Evolutionary conservation across 495 filamentous ascomycete species (phyloP), one percentile per base, ranked within the genome.

Genomic region (Entonaema liquescens): DNA sequence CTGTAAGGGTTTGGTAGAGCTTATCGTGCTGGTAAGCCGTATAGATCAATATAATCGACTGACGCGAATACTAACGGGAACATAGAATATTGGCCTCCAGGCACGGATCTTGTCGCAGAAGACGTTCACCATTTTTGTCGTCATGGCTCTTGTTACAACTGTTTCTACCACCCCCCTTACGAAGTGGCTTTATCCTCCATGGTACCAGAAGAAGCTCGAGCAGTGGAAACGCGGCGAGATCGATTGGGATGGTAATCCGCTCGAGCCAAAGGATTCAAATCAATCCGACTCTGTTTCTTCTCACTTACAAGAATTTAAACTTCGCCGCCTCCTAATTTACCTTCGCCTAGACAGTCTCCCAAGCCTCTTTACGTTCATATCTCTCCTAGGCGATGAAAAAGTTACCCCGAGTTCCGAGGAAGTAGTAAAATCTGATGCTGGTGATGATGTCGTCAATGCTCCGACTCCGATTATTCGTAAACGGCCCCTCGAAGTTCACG

Each of bases 71-170:
- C 77, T 82, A 70, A 83, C 54, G 0, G 50, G 23, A 33, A 42
- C 33, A 1, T 63, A 96, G 92, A 99, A 99, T 72, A 97, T 99
- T 74, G 95, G 95, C 25, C 85, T 95, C 15, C 91, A 97, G 86
- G 95, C 95, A 23, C 89, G 90, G 56, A 98, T 99, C 68, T 81
- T 99, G 29, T 95, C 91, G 55, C 85, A 86, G 25, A 87, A 89
- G 28, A 97, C 95, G 0, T 99, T 99, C 77, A 99, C 94, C 33
- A 97, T 99, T 63, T 99, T 99, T 60, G 95, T 99, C n/a, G 92
- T 98, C 68, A 98, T 98, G 87, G 95, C 95, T 33, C 83, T 98
- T 8, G 87, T 97, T 40, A 97, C 94, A 2, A 99, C 95, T 0
- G 94, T 99, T 60, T 83, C 90, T 2, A 98, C 95, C 0, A 97